Evolutionary conservation across 2,329 filamentous ascomycete genomes (phyloP).

Genomic region (Botrytis tulipae): DNA sequence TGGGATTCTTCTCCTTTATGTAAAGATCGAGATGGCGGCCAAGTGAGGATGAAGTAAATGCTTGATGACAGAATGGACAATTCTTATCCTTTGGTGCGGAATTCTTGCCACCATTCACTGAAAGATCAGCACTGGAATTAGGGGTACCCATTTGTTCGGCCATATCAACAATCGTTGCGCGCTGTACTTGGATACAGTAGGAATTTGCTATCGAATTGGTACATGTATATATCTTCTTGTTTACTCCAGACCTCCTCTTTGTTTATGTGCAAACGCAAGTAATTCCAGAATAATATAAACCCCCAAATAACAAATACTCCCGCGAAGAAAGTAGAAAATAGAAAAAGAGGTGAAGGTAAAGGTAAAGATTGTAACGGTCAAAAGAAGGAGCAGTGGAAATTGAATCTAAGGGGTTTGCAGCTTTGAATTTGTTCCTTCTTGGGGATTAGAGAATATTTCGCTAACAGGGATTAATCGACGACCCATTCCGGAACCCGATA

Average conservation of each 20-base stretch:
- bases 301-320: conserved; percentile 15
- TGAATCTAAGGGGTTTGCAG: conserved; percentile 20
- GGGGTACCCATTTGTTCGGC: conserved; percentile 39
- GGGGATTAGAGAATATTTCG: conserved; percentile 21
- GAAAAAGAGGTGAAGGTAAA: background rate
- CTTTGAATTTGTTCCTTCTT: conserved; percentile 20
- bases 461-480: conserved; percentile 19
- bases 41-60: conserved; percentile 90
- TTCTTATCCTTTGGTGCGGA: conserved; percentile 69
- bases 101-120: conserved; percentile 35
- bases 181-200: conserved; percentile 7
- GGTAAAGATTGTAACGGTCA: conserved; percentile 4
- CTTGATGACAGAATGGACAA: conserved; percentile 84
- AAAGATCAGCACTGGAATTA: conserved; percentile 38
- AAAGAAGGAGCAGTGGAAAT: background rate
- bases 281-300: conserved; percentile 6
- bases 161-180: conserved; percentile 28
- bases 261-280: conserved; percentile 7
- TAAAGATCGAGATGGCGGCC: conserved; percentile 93
- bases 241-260: conserved; percentile 5
- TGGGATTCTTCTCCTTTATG: conserved; percentile 90
- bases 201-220: conserved; percentile 1
- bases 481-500: conserved; percentile 16
- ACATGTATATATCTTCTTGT: background rate
- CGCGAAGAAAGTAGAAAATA: conserved; percentile 9